phyloP scores from a whole-genome alignment of 495 filamentous ascomycete genomes.

The Ramalina intermedia region DNA sequence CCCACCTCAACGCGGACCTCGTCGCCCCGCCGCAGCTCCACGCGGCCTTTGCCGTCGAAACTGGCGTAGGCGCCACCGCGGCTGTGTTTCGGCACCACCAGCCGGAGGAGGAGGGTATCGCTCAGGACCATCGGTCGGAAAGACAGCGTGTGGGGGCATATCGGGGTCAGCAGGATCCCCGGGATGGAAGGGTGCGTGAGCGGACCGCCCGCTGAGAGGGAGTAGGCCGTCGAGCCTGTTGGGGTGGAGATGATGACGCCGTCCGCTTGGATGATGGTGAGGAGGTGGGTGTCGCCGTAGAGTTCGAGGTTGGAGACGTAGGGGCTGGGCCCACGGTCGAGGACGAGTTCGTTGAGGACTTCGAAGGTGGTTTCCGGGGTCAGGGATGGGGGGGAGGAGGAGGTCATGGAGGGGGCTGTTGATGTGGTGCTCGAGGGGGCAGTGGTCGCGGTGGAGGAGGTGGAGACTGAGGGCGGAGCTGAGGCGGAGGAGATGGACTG shows the following conservation, averaged over 20 bases:
- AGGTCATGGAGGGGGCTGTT: constrained; percentile 4
- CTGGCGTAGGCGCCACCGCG: constrained; percentile 88
- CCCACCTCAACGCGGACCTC: constrained; percentile 88
- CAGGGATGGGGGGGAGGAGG: constrained; percentile 25
- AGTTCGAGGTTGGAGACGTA: constrained; percentile 93
- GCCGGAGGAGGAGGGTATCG: constrained; percentile 77
- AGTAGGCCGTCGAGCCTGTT: constrained; percentile 89
- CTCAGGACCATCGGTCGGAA: constrained; percentile 99
- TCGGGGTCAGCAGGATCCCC: constrained; percentile 91
- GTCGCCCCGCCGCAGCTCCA: constrained; percentile 83
- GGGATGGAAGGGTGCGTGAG: constrained; percentile 95
- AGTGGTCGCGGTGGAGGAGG: neutral
- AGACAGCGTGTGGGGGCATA: constrained; percentile 90
- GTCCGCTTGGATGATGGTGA: constrained; percentile 91
- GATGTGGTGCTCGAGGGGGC: constrained; percentile 11
- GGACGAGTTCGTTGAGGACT: constrained; percentile 93
- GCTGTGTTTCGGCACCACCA: constrained; percentile 68
- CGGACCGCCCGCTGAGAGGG: constrained; percentile 85
- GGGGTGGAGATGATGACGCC: constrained; percentile 96
- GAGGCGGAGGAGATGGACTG: constrained; percentile 8
- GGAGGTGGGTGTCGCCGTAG: constrained; percentile 80
- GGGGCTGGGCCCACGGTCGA: constrained; percentile 90
- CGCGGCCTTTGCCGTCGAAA: constrained; percentile 89
- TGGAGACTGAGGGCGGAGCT: neutral
- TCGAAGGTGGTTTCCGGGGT: constrained; percentile 79